Evolutionary conservation across 805 yeast genomes (phyloP), one percentile per base, ranked within the genome.

Genomic region (Metschnikowia sp.): DNA sequence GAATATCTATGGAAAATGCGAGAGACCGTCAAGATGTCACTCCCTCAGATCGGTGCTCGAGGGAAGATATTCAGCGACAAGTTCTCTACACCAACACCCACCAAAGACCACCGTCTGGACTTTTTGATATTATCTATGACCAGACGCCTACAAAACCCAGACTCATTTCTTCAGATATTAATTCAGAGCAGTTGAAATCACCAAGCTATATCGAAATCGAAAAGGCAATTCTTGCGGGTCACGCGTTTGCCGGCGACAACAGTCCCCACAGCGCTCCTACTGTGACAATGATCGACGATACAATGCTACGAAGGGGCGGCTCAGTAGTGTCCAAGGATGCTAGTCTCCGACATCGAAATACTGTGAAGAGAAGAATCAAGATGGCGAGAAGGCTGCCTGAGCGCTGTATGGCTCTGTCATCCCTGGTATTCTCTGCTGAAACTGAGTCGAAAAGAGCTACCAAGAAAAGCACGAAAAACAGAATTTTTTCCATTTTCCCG

Each of bases 291-390:
- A 45, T 48, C 3, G 57, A 49, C n/a, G 49, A 46, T 30, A n/a
- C 19, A 8, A 22, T 15, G 15, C 53, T 56, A 22, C 48, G 72
- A 30, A 48, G 64, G 32, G 7, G 42, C 0, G 65, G 65, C 2
- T 66, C 72, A 4, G 48, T 68, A 2, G 51, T 65, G 4, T 70
- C 75, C 2, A 47, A 55, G 8, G 39, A 54, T n/a, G 70, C 71
- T 10, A 55, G 69, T 1, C 36, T 70, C 2, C 52, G 70, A 35
- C 61, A 66, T 48, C 52, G 72, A 34, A 62, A 63, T 44, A 56
- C 55, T 11, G 64, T 69, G 2, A 58, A 60, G 38, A 54, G 54
- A 18, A 52, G 75, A 36, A 65, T 61, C 51, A 64, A 56, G 48
- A 64, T 64, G 54, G 54, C 61, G 4, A 51, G 54, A 28, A 61